These are phyloP conservation scores for Tricholoma saponaceum DNA, from an alignment of 768 basidiomycete species.

Conservation along the genomic window DNA sequence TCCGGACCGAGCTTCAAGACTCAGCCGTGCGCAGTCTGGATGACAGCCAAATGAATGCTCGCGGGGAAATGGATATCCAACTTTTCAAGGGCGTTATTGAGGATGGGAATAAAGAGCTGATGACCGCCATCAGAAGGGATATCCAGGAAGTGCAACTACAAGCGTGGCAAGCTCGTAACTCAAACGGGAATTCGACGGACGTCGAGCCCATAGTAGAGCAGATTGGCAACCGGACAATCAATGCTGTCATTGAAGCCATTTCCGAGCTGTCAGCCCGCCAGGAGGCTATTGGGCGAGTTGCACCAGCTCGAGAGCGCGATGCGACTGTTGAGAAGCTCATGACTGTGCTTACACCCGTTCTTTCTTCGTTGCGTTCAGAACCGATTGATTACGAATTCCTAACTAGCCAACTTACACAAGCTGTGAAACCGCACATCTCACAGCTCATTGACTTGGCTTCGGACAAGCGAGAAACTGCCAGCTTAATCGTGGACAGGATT, in stretches of 20 bases:
- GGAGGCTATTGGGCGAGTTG: conserved; percentile 44
- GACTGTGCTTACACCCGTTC: conserved; percentile 51
- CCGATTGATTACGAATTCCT: conserved; percentile 75
- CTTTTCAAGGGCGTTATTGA: conserved; percentile 67
- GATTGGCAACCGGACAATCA: conserved; percentile 50
- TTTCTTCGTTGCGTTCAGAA: conserved; percentile 59
- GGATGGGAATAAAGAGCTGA: conserved; percentile 60
- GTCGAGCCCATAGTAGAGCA: conserved; percentile 52
- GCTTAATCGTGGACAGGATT: conserved; percentile 71
- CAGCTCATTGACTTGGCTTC: conserved; percentile 87
- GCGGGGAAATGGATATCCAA: conserved; percentile 76
- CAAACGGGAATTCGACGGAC: conserved; percentile 23
- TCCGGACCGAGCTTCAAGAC: conserved; percentile 64
- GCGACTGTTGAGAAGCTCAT: conserved; percentile 59
- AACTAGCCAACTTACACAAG: conserved; percentile 72
- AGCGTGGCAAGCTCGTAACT: conserved; percentile 26
- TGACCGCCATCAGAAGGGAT: conserved; percentile 55
- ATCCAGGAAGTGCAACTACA: conserved; percentile 46
- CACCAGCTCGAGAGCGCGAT: conserved; percentile 52
- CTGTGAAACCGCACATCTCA: conserved; percentile 85
- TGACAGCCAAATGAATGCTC: conserved; percentile 64
- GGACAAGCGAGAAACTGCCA: conserved; percentile 84
- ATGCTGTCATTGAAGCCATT: conserved; percentile 58
- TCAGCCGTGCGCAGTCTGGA: conserved; percentile 54
- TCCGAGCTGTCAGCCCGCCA: conserved; percentile 53